Percentiles rank a stretch among this genome's conserved stretches.
These are phyloP conservation scores for Biscogniauxia marginata DNA, from an alignment of 2,329 filamentous ascomycete genomes.

Conservation along the genomic window DNA sequence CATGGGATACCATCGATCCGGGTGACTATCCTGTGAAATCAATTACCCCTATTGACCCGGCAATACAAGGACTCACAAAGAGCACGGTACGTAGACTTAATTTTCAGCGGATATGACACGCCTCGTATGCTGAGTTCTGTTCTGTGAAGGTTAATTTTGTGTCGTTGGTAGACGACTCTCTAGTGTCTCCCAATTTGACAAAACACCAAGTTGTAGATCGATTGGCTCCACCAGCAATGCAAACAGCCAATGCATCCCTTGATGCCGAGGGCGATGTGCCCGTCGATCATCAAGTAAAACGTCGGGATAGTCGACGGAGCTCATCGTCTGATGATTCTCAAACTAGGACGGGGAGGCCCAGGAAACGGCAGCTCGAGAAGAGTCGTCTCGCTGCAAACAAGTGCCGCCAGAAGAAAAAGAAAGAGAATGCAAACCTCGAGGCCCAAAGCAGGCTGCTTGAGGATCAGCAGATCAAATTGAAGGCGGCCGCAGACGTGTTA, in stretches of 20 bases:
- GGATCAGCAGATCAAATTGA: constrained; percentile 4
- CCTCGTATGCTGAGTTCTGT: too few relatives aligned
- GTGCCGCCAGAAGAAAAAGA: constrained; percentile 6
- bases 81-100: not conserved
- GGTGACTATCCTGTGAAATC: not conserved
- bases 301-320: not conserved
- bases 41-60: not conserved
- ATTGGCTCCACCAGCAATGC: not conserved
- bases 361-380: constrained; percentile 1
- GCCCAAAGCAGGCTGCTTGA: not conserved
- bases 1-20: not conserved
- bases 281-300: not conserved
- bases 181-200: not conserved
- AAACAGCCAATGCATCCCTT: not conserved
- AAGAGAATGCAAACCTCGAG: constrained; percentile 4
- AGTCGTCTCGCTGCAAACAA: constrained; percentile 11
- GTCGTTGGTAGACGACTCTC: not conserved
- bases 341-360: not conserved
- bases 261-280: not conserved
- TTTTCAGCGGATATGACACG: too few relatives aligned
- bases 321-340: not conserved
- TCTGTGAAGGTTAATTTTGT: not conserved
- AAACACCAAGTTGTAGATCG: not conserved
- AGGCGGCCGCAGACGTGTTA: constrained; percentile 2
- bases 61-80: not conserved